Evolutionary conservation across 441 rosid species (phyloP).

Genomic region (Flueggea neowawraea): DNA sequence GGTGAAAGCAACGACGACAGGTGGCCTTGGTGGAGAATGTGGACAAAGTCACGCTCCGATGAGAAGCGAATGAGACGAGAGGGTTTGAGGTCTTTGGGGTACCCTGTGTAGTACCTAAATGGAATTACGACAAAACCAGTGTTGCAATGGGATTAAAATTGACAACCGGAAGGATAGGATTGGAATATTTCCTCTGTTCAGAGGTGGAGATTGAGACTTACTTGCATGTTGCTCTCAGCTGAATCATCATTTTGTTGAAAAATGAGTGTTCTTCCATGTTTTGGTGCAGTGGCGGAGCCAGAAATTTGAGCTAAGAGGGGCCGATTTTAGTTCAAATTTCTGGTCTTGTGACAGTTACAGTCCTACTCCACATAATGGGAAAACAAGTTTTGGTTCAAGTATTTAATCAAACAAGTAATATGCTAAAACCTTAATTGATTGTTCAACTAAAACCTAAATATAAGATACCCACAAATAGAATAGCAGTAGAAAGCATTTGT

Average conservation of each 20-base stretch:
- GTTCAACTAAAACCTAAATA: too few relatives aligned
- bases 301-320: too few relatives aligned
- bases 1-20: slow-evolving; percentile 87
- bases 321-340: too few relatives aligned
- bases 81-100: slow-evolving; percentile 85
- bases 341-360: too few relatives aligned
- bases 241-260: slow-evolving; percentile 64
- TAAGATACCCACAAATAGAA: too few relatives aligned
- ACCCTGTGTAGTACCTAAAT: slow-evolving; percentile 78
- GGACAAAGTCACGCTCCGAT: slow-evolving; percentile 90
- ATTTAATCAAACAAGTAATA: too few relatives aligned
- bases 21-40: slow-evolving; percentile 76
- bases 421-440: too few relatives aligned
- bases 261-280: slow-evolving; percentile 59
- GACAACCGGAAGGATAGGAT: slow-evolving; percentile 4
- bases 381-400: too few relatives aligned
- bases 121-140: background rate
- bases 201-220: slow-evolving; percentile 15
- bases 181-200: background rate
- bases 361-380: too few relatives aligned
- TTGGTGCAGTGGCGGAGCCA: too few relatives aligned
- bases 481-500: too few relatives aligned
- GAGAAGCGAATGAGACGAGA: slow-evolving; percentile 77
- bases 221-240: slow-evolving; percentile 77
- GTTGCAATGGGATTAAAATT: background rate